Evolutionary conservation across 495 filamentous ascomycete species (phyloP).

Genomic region (Penicillium cataractarum): DNA sequence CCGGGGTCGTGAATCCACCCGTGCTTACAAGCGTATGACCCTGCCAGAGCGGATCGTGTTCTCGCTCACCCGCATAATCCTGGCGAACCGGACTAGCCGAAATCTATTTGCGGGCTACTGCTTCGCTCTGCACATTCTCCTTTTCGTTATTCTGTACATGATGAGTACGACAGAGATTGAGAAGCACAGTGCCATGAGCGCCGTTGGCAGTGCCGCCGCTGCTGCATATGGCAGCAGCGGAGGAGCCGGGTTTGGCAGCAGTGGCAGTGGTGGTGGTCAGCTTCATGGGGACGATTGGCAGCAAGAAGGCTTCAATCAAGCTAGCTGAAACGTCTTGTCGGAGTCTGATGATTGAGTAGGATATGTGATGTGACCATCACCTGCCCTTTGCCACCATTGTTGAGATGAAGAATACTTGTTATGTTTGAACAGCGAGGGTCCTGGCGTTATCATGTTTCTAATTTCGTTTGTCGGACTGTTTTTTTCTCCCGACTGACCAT

Average conservation of each 20-base stretch:
- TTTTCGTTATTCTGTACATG: constrained; percentile 86
- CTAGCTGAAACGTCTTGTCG: constrained; percentile 19
- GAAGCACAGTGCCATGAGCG: constrained; percentile 54
- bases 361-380: not conserved
- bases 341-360: not conserved
- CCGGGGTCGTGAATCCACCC: constrained; percentile 83
- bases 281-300: constrained; percentile 63
- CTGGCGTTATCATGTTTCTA: constrained; percentile 19
- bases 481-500: constrained; percentile 5
- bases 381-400: not conserved
- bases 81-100: constrained; percentile 86
- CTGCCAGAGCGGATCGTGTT: constrained; percentile 88
- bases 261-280: constrained; percentile 38
- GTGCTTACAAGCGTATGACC: constrained; percentile 95
- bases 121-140: constrained; percentile 81
- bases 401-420: constrained; percentile 1
- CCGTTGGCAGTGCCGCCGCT: constrained; percentile 46
- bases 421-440: constrained; percentile 24
- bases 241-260: constrained; percentile 38
- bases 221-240: constrained; percentile 43
- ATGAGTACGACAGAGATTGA: constrained; percentile 67
- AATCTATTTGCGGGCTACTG: constrained; percentile 97
- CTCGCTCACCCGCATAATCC: constrained; percentile 84
- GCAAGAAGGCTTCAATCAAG: constrained; percentile 58
- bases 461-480: constrained; percentile 9